Percentiles rank a stretch among this genome's conserved stretches.
phyloP scores from a whole-genome alignment of 2,329 filamentous ascomycete species.

The Hirsutella thompsonii region DNA sequence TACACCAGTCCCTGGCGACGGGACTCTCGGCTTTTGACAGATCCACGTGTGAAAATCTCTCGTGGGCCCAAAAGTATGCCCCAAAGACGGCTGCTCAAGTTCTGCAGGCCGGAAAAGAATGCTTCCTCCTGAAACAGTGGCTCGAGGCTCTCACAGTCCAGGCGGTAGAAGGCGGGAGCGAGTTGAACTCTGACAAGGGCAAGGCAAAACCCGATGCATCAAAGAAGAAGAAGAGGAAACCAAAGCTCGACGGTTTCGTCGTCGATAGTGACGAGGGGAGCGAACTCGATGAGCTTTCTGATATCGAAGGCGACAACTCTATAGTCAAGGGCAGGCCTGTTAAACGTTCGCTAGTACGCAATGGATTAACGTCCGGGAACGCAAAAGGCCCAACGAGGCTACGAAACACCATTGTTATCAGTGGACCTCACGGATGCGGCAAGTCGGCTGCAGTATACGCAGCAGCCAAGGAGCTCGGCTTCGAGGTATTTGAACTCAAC shows the following conservation, averaged over 20 bases:
- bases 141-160: constrained; percentile 62
- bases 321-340: constrained; percentile 20
- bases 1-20: constrained; percentile 47
- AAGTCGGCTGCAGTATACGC: constrained; percentile 91
- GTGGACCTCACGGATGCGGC: constrained; percentile 78
- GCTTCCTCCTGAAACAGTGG: constrained; percentile 65
- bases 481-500: constrained; percentile 93
- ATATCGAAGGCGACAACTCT: constrained; percentile 43
- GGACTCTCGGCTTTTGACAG: constrained; percentile 69
- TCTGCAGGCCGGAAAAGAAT: constrained; percentile 62
- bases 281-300: constrained; percentile 56
- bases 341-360: constrained; percentile 43
- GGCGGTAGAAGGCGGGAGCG: constrained; percentile 53
- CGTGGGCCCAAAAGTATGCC: constrained; percentile 80
- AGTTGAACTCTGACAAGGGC: constrained; percentile 14
- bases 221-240: constrained; percentile 56
- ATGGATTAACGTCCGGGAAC: constrained; percentile 20
- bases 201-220: constrained; percentile 16
- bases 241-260: constrained; percentile 69
- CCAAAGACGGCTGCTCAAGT: constrained; percentile 58
- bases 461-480: constrained; percentile 79
- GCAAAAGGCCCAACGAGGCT: constrained; percentile 34
- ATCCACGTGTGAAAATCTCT: constrained; percentile 56
- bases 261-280: constrained; percentile 61
- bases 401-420: constrained; percentile 73